A percentile compares a stretch with the other conserved stretches of the same genome.
These are phyloP conservation scores for Colletotrichum theobromicola DNA, from an alignment of 2,329 filamentous ascomycete species.

Conservation along the genomic window DNA sequence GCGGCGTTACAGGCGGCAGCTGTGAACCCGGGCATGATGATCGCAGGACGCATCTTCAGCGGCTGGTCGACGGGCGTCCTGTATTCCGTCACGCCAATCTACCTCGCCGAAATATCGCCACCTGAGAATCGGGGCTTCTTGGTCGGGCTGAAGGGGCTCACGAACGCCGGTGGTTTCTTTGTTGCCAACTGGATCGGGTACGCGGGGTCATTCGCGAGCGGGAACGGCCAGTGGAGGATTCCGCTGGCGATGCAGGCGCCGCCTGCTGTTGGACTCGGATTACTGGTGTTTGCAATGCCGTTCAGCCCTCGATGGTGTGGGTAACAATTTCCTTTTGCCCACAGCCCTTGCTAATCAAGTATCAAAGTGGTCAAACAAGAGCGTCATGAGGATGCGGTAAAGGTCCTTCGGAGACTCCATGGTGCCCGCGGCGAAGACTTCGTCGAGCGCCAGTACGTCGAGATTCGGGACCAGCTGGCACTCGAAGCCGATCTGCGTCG, in stretches of 20 bases:
- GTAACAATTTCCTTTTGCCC: background rate
- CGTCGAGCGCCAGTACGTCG: background rate
- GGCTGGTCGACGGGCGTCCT: background rate
- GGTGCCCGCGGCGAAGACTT: background rate
- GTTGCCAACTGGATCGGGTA: background rate
- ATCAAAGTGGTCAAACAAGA: background rate
- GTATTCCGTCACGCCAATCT: background rate
- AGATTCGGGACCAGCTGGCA: background rate
- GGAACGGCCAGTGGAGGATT: background rate
- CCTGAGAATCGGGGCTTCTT: background rate
- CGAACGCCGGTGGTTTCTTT: background rate
- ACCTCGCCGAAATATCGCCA: background rate
- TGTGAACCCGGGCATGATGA: background rate
- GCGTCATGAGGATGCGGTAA: background rate
- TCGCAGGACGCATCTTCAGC: background rate
- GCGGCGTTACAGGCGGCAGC: background rate
- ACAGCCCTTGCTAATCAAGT: background rate
- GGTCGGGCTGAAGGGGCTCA: background rate
- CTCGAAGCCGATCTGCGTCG: background rate
- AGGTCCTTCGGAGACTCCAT: background rate
- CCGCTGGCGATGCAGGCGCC: background rate
- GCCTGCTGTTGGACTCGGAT: background rate
- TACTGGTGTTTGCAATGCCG: background rate
- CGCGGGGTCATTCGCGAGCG: background rate
- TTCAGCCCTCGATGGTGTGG: background rate